phyloP scores from a whole-genome alignment of 805 yeast genomes.

The Saccharomycopsis lassenensis region DNA sequence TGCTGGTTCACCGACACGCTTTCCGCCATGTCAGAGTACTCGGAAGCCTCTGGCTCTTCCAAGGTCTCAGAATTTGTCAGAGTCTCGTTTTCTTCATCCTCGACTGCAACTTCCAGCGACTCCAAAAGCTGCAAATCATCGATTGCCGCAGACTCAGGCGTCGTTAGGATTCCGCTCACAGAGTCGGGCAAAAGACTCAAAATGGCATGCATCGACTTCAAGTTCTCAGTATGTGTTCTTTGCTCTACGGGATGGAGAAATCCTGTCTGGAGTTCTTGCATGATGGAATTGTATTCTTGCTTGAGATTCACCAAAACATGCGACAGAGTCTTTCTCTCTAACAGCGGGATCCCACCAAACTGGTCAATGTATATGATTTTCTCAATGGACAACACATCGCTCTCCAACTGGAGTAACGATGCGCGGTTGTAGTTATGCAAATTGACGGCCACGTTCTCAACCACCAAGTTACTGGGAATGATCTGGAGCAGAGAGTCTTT shows the following conservation, averaged over 20 bases:
- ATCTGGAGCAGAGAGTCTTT: conserved; percentile 22
- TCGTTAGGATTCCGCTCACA: conserved; percentile 80
- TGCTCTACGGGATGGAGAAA: conserved; percentile 34
- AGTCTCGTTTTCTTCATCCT: background rate
- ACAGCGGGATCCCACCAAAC: conserved; percentile 84
- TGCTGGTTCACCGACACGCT: conserved; percentile 22
- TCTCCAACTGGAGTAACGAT: conserved; percentile 16
- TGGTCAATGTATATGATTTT: conserved; percentile 73
- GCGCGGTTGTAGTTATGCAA: conserved; percentile 21
- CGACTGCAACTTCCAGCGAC: background rate
- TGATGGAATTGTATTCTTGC: conserved; percentile 66
- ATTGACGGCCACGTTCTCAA: conserved; percentile 31
- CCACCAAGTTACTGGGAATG: conserved; percentile 21
- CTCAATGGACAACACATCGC: conserved; percentile 49
- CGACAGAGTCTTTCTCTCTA: conserved; percentile 67
- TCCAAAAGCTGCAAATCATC: conserved; percentile 12
- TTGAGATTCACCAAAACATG: conserved; percentile 80
- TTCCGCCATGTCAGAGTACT: conserved; percentile 1
- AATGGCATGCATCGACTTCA: conserved; percentile 51
- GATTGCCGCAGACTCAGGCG: conserved; percentile 60
- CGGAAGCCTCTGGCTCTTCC: conserved; percentile 5
- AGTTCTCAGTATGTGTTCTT: conserved; percentile 52
- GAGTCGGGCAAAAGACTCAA: conserved; percentile 39
- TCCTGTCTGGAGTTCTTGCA: conserved; percentile 53
- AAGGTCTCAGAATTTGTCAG: background rate